Base-by-base conservation (phyloP, 2,329 filamentous ascomycete species). In the Colletotrichum tabaci region DNA sequence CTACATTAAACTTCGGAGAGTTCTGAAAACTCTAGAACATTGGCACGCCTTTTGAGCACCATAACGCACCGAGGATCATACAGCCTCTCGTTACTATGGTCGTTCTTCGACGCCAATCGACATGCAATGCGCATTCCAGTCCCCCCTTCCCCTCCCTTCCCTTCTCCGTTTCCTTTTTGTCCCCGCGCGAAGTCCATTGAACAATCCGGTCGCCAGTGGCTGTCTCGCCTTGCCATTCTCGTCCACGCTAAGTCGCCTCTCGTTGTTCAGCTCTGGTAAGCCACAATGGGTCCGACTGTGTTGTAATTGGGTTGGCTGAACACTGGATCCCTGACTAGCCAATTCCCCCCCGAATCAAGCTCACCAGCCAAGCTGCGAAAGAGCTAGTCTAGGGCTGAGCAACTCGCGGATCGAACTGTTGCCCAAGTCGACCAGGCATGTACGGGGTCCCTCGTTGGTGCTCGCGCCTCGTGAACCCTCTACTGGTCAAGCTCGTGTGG, bases 251-350 rank as follows among this genome's bases (percentile, higher is more conserved):
- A 66, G 44, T 23, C 38, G 9, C 30, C 53, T 73, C 67, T 60
- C 30, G 40, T 38, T 75, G 75, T 77, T 82, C 81, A 83, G 80
- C 81, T 82, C 74, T 77, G 80, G 80, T 78, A 81, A 80, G 76
- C 77, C 77, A 79, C 75, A 72, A 46, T 74, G 47, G 30, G 58
- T 66, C 60, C 53, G 47, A 58, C 71, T 63, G 47, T 40, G 26
- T 63, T 47, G 61, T 66, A 67, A 77, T 77, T 80, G 79, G 80
- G 53, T 67, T 53, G 62, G 55, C 60, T 67, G 69, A 63, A 71
- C 65, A 40, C 66, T 46, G 30, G 12, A 55, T 47, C 60, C 70
- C 61, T 23, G 55, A 44, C 47, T 69, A 72, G 64, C 67, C 73
- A 63, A 76, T 63, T 66, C 76, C 70, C 74, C 74, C 73, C 75